A percentile compares a stretch with the other conserved stretches of the same genome.
Evolutionary conservation across 2,329 filamentous ascomycete species (phyloP).

Genomic region (Coniochaeta prunicola): DNA sequence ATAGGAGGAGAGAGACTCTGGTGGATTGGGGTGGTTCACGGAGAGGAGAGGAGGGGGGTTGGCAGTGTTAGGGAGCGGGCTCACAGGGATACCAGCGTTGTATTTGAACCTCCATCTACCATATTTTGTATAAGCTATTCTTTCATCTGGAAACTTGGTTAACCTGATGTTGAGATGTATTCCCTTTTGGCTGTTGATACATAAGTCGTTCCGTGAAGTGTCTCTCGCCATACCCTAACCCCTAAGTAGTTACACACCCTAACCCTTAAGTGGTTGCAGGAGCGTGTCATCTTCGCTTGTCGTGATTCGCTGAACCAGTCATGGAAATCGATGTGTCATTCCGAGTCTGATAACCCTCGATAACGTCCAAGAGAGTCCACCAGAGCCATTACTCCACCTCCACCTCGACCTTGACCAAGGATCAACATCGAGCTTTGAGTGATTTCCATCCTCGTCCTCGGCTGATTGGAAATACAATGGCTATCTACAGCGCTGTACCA

Average conservation of each 20-base stretch:
- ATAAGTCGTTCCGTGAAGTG: too few species aligned
- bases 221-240: too few species aligned
- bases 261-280: not conserved
- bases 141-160: not conserved
- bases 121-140: not conserved
- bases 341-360: not conserved
- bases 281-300: not conserved
- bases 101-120: not conserved
- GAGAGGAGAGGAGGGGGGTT: not conserved
- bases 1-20: too few species aligned
- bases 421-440: not conserved
- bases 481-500: constrained; percentile 25
- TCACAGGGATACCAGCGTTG: not conserved
- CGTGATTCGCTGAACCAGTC: not conserved
- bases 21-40: not conserved
- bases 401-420: not conserved
- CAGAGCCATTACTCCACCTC: not conserved
- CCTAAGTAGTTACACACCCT: not conserved
- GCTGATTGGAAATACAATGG: constrained; percentile 16
- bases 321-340: constrained; percentile 5
- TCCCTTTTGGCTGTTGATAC: not conserved
- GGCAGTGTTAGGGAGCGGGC: not conserved
- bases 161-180: too few species aligned
- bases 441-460: not conserved
- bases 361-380: not conserved